phyloP scores from a whole-genome alignment of 2,329 filamentous ascomycete species.

The Aspergillus uvarum region DNA sequence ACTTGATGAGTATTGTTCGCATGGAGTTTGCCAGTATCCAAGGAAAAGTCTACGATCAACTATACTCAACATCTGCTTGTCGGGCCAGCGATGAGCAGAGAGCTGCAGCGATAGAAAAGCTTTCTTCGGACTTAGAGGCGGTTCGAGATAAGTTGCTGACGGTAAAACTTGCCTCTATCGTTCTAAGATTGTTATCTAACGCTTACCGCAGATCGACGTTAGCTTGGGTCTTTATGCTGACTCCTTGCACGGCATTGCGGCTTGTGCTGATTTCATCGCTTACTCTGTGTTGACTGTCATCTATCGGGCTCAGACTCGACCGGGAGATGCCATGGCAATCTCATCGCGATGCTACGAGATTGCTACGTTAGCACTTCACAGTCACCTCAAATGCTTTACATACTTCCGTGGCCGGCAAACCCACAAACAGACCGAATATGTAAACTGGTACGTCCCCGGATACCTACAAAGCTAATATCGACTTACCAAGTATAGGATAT shows the following conservation, averaged over 20 bases:
- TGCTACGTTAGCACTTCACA: slow-evolving; percentile 25
- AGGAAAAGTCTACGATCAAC: slow-evolving; percentile 26
- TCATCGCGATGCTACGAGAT: slow-evolving; percentile 28
- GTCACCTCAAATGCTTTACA: slow-evolving; percentile 28
- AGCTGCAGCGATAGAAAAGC: slow-evolving; percentile 16
- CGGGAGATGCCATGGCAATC: slow-evolving; percentile 25
- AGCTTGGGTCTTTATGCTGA: slow-evolving; percentile 25
- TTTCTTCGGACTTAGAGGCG: slow-evolving; percentile 24
- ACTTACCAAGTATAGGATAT: slow-evolving; percentile 16
- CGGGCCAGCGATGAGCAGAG: slow-evolving; percentile 17
- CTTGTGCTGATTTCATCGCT: slow-evolving; percentile 27
- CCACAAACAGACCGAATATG: slow-evolving; percentile 31
- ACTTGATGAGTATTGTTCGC: slow-evolving; percentile 24
- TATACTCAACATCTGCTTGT: slow-evolving; percentile 24
- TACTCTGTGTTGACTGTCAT: slow-evolving; percentile 27
- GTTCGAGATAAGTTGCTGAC: slow-evolving; percentile 24
- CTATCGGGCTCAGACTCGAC: slow-evolving; percentile 26
- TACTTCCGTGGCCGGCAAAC: slow-evolving; percentile 26
- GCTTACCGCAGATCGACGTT: slow-evolving; percentile 21
- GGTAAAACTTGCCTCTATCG: slow-evolving; percentile 12
- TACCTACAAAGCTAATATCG: not conserved
- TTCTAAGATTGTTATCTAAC: not conserved
- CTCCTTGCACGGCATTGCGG: slow-evolving; percentile 26
- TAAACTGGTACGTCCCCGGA: slow-evolving; percentile 21
- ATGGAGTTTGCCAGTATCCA: slow-evolving; percentile 25